Evolutionary conservation across 2,329 filamentous ascomycete genomes (phyloP).

Genomic region (Hypoxylon sp.): DNA sequence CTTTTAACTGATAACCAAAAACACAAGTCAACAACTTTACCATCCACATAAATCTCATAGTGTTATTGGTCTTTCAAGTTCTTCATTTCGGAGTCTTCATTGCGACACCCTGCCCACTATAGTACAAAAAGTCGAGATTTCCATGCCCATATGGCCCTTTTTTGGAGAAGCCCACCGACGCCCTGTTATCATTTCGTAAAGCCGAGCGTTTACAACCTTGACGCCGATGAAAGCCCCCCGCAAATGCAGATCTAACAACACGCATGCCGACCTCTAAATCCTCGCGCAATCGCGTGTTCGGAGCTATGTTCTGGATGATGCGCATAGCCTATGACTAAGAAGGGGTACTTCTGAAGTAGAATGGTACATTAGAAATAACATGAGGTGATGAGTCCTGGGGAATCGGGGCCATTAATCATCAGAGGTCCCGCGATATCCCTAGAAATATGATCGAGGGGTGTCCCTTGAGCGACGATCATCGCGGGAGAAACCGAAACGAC

Average conservation of each 20-base stretch:
- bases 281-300: constrained; percentile 20
- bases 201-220: constrained; percentile 43
- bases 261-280: constrained; percentile 18
- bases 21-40: background rate
- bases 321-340: constrained; percentile 20
- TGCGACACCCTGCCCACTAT: constrained; percentile 39
- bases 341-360: constrained; percentile 22
- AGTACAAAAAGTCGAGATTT: constrained; percentile 51
- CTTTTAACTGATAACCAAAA: background rate
- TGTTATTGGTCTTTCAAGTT: constrained; percentile 9
- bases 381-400: constrained; percentile 16
- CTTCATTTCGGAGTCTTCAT: constrained; percentile 21
- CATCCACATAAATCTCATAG: background rate
- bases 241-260: constrained; percentile 24
- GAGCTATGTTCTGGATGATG: constrained; percentile 3
- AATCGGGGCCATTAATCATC: constrained; percentile 1
- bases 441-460: constrained; percentile 24
- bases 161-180: constrained; percentile 35
- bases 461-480: background rate
- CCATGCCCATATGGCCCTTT: constrained; percentile 29
- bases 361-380: constrained; percentile 37
- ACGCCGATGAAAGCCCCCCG: constrained; percentile 44
- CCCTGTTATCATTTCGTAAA: constrained; percentile 35
- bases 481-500: background rate
- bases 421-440: constrained; percentile 6